Base-by-base conservation (phyloP, 2,329 filamentous ascomycete genomes). In the Daldinia eschscholtzii region DNA sequence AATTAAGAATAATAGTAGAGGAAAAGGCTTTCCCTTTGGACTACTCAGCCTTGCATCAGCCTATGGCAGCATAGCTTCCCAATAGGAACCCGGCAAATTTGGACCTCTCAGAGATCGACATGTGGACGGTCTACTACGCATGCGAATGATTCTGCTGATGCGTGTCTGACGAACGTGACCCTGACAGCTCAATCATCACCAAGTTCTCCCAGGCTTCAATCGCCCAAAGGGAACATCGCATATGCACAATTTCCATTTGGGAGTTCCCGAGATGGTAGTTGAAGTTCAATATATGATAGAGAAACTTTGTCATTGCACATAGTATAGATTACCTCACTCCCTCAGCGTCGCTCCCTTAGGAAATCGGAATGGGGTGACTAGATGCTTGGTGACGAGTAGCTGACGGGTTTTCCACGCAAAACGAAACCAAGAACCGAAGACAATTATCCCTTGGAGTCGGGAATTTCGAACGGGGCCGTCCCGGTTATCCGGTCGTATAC, bases 31-130 rank as follows among this genome's bases (percentile, higher is more conserved):
- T 35, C 33, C 26, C 30, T 20, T 68, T 65, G 26, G 15, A 57
- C 64, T 35, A 65, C 65, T 68, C 69, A 70, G 64, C 65, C 66
- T 69, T 68, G 65, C 65, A 66, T 65, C 59, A 61, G 63, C 68
- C 68, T 71, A 72, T 72, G 35, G 63, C 59, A 62, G 55, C 65
- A 64, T 60, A 20, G 50, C 52, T 68, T 55, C 33, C 48, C 65
- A 63, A 50, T 56, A 62, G 60, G 68, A 52, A 64, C 72, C 66
- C 70, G 70, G 73, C 70, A 75, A 71, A 74, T 76, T 74, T 73
- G 73, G 72, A 68, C 76, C 76, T 77, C 72, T 77, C 74, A 77
- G 68, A 71, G 72, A 74, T 75, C 73, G 75, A 76, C 76, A 77
- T 74, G 76, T 76, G 75, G 73, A 76, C 75, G 61, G 58, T 58